A percentile compares a stretch with the other conserved stretches of the same genome.
These are phyloP conservation scores for Dissophora globulifera DNA, from an alignment of 192 early-diverging fungal species.

Conservation along the genomic window DNA sequence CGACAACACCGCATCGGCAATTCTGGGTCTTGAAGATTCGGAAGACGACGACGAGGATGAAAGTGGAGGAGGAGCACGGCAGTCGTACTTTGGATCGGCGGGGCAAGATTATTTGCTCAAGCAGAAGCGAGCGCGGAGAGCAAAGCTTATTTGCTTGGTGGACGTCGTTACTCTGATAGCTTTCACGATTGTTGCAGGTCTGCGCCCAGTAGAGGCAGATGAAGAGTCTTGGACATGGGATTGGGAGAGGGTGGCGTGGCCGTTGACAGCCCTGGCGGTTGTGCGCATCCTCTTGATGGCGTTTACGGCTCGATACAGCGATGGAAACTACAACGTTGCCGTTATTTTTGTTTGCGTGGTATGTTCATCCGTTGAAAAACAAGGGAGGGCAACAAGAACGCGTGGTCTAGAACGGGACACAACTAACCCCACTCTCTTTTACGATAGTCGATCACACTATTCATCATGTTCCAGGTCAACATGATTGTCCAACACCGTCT, in stretches of 20 bases:
- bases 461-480: slow-evolving; percentile 44
- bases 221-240: slow-evolving; percentile 21
- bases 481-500: slow-evolving; percentile 31
- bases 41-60: slow-evolving; percentile 17
- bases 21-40: neutral
- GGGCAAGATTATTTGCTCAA: slow-evolving; percentile 47
- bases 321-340: slow-evolving; percentile 41
- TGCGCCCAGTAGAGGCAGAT: neutral
- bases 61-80: no score
- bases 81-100: slow-evolving; percentile 44
- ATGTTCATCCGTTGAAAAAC: neutral
- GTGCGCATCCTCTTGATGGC: slow-evolving; percentile 10
- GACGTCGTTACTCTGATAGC: slow-evolving; percentile 12
- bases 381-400: neutral
- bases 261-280: slow-evolving; percentile 22
- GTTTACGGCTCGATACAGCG: slow-evolving; percentile 40
- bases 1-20: slow-evolving; percentile 14
- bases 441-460: slow-evolving; percentile 30
- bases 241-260: slow-evolving; percentile 14
- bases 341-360: slow-evolving; percentile 48
- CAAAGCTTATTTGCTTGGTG: slow-evolving; percentile 25
- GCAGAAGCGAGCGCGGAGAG: slow-evolving; percentile 19
- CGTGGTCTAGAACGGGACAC: no score
- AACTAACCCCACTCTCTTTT: neutral
- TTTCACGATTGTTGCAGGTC: slow-evolving; percentile 5